Conservation (phyloP, 2,329 filamentous ascomycete species). For the Nemania sp. region DNA sequence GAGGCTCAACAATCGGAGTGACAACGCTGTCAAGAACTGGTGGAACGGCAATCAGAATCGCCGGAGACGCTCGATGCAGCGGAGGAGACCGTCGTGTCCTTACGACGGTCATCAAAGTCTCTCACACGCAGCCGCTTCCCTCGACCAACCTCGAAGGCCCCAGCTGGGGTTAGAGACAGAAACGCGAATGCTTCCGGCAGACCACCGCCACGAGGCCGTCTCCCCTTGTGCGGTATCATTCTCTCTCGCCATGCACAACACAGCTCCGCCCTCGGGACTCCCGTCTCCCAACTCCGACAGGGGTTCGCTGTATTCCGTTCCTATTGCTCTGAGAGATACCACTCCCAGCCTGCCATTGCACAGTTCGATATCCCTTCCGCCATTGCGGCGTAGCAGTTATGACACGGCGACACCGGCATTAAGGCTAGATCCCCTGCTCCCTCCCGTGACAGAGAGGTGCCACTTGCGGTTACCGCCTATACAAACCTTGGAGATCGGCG, state of each 20-base stretch:
- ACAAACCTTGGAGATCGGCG: constrained; percentile 36
- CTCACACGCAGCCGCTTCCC: constrained; percentile 1
- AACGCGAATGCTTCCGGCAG: constrained; percentile 11
- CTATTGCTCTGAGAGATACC: constrained; percentile 44
- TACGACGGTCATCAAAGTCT: constrained; percentile 35
- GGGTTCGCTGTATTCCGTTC: constrained; percentile 65
- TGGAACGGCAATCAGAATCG: constrained; percentile 95
- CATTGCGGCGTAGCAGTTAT: constrained; percentile 30
- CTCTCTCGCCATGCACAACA: constrained; percentile 24
- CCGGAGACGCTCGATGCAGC: constrained; percentile 58
- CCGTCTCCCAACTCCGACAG: constrained; percentile 67
- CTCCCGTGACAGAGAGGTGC: constrained; percentile 7
- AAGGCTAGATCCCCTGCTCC: constrained; percentile 14
- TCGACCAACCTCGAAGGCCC: constrained; percentile 18
- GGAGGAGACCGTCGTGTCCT: constrained; percentile 33
- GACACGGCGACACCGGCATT: constrained; percentile 19
- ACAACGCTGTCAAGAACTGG: constrained; percentile 98
- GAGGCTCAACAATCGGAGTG: constrained; percentile 79
- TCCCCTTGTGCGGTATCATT: constrained; percentile 19
- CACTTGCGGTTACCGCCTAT: constrained; percentile 34
- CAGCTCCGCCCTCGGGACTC: constrained; percentile 31
- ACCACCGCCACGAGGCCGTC: constrained; percentile 22
- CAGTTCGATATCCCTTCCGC: constrained; percentile 49
- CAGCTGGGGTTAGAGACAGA: constrained; percentile 19
- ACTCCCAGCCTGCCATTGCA: constrained; percentile 45